Percentiles rank a stretch among this genome's conserved stretches.
These are phyloP conservation scores for Arthroderma sp. DNA, from an alignment of 2,329 filamentous ascomycete species.

Conservation along the genomic window DNA sequence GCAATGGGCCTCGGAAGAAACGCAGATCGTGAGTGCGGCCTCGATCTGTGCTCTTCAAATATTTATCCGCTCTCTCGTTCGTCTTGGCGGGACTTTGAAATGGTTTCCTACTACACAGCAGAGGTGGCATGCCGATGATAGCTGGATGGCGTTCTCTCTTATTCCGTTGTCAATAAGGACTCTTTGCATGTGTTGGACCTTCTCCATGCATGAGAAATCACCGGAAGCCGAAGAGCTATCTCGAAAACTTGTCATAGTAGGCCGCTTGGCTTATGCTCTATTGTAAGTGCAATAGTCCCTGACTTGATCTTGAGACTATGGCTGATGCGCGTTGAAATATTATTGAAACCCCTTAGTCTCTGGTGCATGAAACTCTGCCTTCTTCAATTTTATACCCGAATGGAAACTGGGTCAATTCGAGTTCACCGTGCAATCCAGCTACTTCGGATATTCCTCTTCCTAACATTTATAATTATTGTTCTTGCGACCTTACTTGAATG, in stretches of 20 bases:
- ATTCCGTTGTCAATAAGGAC: constrained; percentile 10
- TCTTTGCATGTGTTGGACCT: constrained; percentile 11
- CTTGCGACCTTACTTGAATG: constrained; percentile 14
- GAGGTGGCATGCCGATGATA: constrained; percentile 14
- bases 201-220: constrained; percentile 6
- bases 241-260: constrained; percentile 12
- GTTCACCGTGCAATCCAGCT: constrained; percentile 13
- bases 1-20: constrained; percentile 14
- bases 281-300: constrained; percentile 1
- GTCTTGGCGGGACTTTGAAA: constrained; percentile 10
- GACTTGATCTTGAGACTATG: background rate
- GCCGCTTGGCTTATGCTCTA: constrained; percentile 13
- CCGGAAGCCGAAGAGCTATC: constrained; percentile 5
- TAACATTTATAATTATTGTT: constrained; percentile 10
- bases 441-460: constrained; percentile 11
- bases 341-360: constrained; percentile 6
- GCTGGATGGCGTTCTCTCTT: constrained; percentile 15
- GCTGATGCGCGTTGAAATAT: background rate
- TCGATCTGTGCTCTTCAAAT: constrained; percentile 11
- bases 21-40: constrained; percentile 13
- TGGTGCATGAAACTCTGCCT: constrained; percentile 16
- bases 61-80: constrained; percentile 12
- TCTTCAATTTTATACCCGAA: constrained; percentile 13
- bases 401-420: constrained; percentile 14
- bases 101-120: constrained; percentile 10